Evolutionary conservation across 495 filamentous ascomycete species (phyloP).

Genomic region (Trichoderma orchidacearum): DNA sequence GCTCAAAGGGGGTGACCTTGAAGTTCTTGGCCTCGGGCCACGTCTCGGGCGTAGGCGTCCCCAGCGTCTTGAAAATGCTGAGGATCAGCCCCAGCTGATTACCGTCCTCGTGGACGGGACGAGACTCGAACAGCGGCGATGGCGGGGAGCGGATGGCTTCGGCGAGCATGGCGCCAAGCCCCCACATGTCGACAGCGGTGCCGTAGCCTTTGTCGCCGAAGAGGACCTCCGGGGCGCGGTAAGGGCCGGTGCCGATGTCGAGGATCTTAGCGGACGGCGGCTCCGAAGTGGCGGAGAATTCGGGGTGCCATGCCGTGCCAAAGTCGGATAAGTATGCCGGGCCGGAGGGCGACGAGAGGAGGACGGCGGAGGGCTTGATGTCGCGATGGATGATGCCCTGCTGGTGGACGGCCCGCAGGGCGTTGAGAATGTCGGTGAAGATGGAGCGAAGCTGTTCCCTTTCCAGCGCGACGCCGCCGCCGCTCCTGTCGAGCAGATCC

Average conservation of each 20-base stretch:
- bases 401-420: slow-evolving; percentile 56
- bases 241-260: slow-evolving; percentile 85
- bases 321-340: slow-evolving; percentile 78
- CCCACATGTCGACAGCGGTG: slow-evolving; percentile 72
- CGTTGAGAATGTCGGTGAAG: slow-evolving; percentile 57
- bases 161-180: slow-evolving; percentile 70
- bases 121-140: slow-evolving; percentile 58
- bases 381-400: slow-evolving; percentile 80
- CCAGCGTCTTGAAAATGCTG: slow-evolving; percentile 79
- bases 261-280: slow-evolving; percentile 59
- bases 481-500: slow-evolving; percentile 34
- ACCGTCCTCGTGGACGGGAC: slow-evolving; percentile 60
- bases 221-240: slow-evolving; percentile 79
- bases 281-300: slow-evolving; percentile 43
- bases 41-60: slow-evolving; percentile 58
- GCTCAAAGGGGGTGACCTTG: slow-evolving; percentile 37
- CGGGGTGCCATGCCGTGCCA: slow-evolving; percentile 72
- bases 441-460: slow-evolving; percentile 25
- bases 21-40: slow-evolving; percentile 55
- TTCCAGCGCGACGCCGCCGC: slow-evolving; percentile 22
- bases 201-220: slow-evolving; percentile 72
- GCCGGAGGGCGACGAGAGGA: slow-evolving; percentile 53
- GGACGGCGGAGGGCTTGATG: slow-evolving; percentile 82
- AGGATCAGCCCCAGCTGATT: slow-evolving; percentile 84
- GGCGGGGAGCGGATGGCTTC: slow-evolving; percentile 42